phyloP scores from a whole-genome alignment of 2,329 filamentous ascomycete genomes.

The Nigrograna mackinnonii region DNA sequence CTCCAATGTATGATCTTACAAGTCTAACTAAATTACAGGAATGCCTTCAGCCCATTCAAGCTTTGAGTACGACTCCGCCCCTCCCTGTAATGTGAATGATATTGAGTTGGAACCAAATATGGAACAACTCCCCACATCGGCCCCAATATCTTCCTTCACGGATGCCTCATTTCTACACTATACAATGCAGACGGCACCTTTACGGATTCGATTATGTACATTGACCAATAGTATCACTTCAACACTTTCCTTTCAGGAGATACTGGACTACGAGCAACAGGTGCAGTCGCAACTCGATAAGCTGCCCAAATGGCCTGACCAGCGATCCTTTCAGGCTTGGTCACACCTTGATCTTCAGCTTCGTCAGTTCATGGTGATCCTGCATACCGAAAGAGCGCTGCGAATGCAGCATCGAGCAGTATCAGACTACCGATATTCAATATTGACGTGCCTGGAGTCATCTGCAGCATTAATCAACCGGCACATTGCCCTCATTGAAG shows the following conservation, averaged over 20 bases:
- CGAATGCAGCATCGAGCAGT: neutral
- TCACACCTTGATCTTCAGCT: constrained; percentile 27
- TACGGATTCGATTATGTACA: constrained; percentile 14
- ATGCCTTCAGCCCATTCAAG: constrained; percentile 46
- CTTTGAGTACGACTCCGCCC: constrained; percentile 50
- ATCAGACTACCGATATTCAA: constrained; percentile 9
- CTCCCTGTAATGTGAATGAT: constrained; percentile 54
- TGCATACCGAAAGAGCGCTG: constrained; percentile 17
- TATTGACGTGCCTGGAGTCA: constrained; percentile 13
- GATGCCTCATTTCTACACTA: constrained; percentile 20
- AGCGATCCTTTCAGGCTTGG: constrained; percentile 11
- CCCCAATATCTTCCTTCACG: constrained; percentile 17
- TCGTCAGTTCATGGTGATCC: constrained; percentile 26
- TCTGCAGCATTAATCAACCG: constrained; percentile 12
- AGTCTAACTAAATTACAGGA: constrained; percentile 36
- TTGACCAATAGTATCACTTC: constrained; percentile 11
- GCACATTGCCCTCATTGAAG: constrained; percentile 15
- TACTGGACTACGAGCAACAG: constrained; percentile 15
- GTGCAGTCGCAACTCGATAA: constrained; percentile 9
- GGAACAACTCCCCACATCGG: constrained; percentile 9
- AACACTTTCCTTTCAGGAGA: constrained; percentile 11
- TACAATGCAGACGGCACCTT: constrained; percentile 8
- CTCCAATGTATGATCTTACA: neutral
- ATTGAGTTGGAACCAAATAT: constrained; percentile 40
- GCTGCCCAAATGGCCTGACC: constrained; percentile 15